Base-by-base conservation (phyloP, 805 yeast genomes). In the Barnettozyma californica region DNA sequence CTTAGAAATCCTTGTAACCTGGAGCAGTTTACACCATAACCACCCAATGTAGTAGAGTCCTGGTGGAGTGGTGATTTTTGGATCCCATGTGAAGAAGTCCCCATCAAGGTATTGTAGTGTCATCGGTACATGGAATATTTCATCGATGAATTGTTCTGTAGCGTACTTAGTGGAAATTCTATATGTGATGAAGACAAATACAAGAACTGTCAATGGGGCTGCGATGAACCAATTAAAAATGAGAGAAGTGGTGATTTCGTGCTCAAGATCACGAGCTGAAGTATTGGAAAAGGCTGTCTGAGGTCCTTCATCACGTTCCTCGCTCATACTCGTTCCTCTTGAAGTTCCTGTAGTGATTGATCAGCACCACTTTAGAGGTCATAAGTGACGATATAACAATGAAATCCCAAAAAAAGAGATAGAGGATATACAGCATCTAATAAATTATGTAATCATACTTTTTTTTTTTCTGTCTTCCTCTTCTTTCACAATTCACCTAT, bases 51-150 rank as follows among this genome's bases (percentile, higher is more conserved):
- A 44, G 62, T 94, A 92, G 16, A 92, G 69, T 0, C 98, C 99
- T 1, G 98, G 98, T 1, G 99, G 99, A 0, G 99, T 94, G 2
- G 99, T 92, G 62, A 94, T 89, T 61, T 92, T 91, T 11, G 81
- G 75, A 64, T 94, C 89, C 96, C 96, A 90, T 1, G 68, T 58
- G n/a, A 53, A 46, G 68, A 81, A 89, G 45, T 80, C 69, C 11
- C 84, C 84, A 1, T 63, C 55, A 50, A 88, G 77, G 60, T 85
- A 90, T 43, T 70, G 73, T 49, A 78, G 73, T 7, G 95, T 81
- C 70, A 94, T 98, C 8, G 81, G 80, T 20, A 87, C 73, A 62
- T 94, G 99, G 67, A 92, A 92, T 11, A 78, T 72, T 65, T 94
- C 99, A 68, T 94, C 96, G 10, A 71, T 71, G 53, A 70, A 71